These are phyloP conservation scores for Coemansia sp. DNA, from an alignment of 192 early-diverging fungal genomes.

Conservation along the genomic window DNA sequence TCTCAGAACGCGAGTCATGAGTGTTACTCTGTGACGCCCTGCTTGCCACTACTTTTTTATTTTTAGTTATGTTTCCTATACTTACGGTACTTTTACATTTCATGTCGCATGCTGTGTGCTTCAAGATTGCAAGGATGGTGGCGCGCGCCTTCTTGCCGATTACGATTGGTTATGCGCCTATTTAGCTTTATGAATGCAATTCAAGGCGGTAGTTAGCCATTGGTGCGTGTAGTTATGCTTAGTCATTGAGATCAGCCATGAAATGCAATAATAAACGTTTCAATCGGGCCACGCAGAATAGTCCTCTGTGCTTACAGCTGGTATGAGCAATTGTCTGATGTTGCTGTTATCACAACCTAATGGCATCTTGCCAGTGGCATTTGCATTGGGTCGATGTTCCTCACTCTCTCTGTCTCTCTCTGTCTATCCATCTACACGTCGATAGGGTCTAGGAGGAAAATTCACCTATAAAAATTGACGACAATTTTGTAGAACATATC, in stretches of 20 bases:
- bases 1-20: not conserved
- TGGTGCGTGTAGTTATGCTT: not conserved
- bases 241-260: not conserved
- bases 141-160: not conserved
- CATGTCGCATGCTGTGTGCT: no score
- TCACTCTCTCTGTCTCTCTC: not conserved
- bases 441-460: not conserved
- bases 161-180: not conserved
- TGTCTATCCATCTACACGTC: not conserved
- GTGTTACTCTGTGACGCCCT: not conserved
- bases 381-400: no score
- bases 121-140: not conserved
- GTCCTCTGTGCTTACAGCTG: not conserved
- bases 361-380: no score
- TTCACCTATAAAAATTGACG: not conserved
- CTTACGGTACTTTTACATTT: not conserved
- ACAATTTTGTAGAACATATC: not conserved
- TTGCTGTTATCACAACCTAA: not conserved
- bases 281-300: not conserved
- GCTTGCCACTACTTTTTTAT: not conserved
- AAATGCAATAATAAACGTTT: not conserved
- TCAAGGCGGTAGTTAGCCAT: conserved; percentile 1
- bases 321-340: no score
- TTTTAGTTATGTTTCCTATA: not conserved
- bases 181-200: not conserved